Conservation (phyloP, 1,284 basidiomycete species). For the Cryptococcus amylolentus region DNA sequence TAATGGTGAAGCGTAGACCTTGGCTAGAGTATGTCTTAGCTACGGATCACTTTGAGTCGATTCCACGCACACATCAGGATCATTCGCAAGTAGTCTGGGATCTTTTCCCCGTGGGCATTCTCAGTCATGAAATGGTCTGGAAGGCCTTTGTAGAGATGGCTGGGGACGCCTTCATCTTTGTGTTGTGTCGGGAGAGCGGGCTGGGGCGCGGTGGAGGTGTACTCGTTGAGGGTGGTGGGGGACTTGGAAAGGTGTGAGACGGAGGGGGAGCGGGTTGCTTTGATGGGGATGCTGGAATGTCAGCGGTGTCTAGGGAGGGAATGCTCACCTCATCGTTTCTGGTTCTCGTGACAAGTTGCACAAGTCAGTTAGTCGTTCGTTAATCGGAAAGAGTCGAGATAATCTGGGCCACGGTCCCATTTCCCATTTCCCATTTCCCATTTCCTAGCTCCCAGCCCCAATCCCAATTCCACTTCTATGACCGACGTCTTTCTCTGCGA, state of each 20-base stretch:
- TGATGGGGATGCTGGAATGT: slow-evolving; percentile 9
- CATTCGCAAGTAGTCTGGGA: slow-evolving; percentile 89
- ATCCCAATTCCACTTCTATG: background rate
- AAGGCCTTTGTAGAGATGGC: slow-evolving; percentile 47
- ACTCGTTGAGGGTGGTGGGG: slow-evolving; percentile 37
- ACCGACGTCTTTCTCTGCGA: background rate
- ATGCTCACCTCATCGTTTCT: slow-evolving; percentile 7
- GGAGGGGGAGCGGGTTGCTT: slow-evolving; percentile 10
- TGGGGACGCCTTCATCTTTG: slow-evolving; percentile 37
- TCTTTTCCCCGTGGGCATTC: slow-evolving; percentile 38
- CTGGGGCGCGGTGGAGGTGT: slow-evolving; percentile 46
- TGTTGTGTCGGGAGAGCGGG: slow-evolving; percentile 34
- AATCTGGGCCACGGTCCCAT: background rate
- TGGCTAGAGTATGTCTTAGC: slow-evolving; percentile 52
- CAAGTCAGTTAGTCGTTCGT: no score
- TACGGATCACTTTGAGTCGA: background rate
- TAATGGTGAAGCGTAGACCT: slow-evolving; percentile 72
- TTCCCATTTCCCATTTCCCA: no score
- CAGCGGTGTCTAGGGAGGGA: background rate
- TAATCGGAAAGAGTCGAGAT: background rate
- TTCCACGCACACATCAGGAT: slow-evolving; percentile 66
- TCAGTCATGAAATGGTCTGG: slow-evolving; percentile 40
- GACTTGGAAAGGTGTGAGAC: slow-evolving; percentile 13
- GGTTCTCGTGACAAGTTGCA: no score
- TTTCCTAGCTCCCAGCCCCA: no score